Percentiles rank a stretch among this genome's conserved stretches.
phyloP scores from a whole-genome alignment of 2,329 filamentous ascomycete genomes.

The Aspergillus ochraceus region DNA sequence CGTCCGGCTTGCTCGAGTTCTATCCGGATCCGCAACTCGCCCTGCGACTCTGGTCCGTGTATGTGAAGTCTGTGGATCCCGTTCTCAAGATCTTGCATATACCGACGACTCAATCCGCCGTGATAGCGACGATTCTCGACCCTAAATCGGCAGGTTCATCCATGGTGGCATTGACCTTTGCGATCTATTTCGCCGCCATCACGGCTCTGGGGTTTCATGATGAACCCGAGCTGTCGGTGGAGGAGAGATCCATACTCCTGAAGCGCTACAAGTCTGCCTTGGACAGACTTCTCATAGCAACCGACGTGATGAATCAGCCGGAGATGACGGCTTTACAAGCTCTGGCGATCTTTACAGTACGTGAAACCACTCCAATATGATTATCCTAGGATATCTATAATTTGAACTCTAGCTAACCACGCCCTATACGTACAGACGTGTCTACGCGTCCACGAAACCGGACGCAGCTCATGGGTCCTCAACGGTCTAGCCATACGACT shows the following conservation, averaged over 20 bases:
- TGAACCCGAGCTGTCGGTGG: not conserved
- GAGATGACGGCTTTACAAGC: not conserved
- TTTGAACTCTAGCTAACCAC: not conserved
- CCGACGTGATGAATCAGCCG: not conserved
- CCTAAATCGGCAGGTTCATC: not conserved
- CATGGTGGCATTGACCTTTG: not conserved
- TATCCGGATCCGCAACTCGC: not conserved
- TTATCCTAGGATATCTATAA: too few species aligned
- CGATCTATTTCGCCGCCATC: not conserved
- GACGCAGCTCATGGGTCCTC: not conserved
- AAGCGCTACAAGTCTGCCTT: not conserved
- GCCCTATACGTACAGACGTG: not conserved
- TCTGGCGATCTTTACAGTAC: not conserved
- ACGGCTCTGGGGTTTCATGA: not conserved
- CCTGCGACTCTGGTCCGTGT: not conserved
- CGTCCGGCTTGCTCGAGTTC: not conserved
- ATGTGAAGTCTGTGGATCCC: constrained; percentile 1
- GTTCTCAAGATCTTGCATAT: not conserved
- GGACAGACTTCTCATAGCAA: not conserved
- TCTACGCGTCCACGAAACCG: constrained; percentile 1
- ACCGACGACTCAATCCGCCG: not conserved
- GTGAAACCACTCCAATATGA: not conserved
- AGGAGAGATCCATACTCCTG: not conserved
- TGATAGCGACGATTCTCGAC: not conserved
- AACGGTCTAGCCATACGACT: not conserved